Percentiles rank a stretch among this genome's conserved stretches.
phyloP scores from a whole-genome alignment of 108 stramenopile genomes.

The Fragilariopsis cylindrus region DNA sequence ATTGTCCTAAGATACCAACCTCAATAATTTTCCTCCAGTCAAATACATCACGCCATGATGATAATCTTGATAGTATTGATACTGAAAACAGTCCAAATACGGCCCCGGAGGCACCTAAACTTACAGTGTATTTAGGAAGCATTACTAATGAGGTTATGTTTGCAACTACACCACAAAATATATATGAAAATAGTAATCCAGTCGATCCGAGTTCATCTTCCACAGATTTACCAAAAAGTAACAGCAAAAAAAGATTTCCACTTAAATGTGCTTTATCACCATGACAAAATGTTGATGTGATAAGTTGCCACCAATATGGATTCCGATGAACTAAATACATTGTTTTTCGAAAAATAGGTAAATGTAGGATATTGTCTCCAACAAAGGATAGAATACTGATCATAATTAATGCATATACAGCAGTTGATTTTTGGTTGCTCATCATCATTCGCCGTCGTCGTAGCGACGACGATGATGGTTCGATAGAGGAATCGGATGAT shows the following conservation, averaged over 20 bases:
- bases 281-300: conserved; percentile 7
- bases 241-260: neutral
- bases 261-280: neutral
- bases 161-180: conserved; percentile 2
- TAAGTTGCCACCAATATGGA: conserved; percentile 1
- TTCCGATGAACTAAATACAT: neutral
- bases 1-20: neutral
- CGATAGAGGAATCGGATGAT: no score
- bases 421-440: neutral
- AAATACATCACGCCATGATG: neutral
- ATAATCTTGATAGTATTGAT: neutral
- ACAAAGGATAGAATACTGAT: neutral
- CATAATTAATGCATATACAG: neutral
- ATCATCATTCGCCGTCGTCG: no score
- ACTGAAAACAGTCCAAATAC: conserved; percentile 4
- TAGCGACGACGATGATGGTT: no score
- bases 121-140: neutral
- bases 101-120: neutral
- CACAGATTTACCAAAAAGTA: neutral
- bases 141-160: neutral
- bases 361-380: neutral
- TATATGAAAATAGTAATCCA: neutral
- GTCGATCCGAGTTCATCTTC: neutral
- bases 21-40: conserved; percentile 9
- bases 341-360: neutral